A percentile compares a stretch with the other conserved stretches of the same genome.
Conservation (phyloP, 371 early-diverging fungal species). For the Mucor indicus region DNA sequence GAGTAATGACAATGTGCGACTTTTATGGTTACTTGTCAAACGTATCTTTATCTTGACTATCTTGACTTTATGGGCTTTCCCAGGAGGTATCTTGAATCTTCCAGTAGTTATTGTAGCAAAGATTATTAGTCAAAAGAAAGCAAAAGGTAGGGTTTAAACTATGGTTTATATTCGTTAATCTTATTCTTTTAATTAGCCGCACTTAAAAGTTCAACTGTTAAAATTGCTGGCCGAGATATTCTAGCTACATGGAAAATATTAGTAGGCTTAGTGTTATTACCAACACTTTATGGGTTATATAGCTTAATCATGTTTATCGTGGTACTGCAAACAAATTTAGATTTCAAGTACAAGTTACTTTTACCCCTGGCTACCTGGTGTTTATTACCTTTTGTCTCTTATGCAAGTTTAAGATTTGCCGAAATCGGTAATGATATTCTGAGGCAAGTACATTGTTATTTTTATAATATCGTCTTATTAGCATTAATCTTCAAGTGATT, state of each 20-base stretch:
- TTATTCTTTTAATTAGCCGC: constrained; percentile 57
- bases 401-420: constrained; percentile 78
- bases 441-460: constrained; percentile 45
- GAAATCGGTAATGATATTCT: constrained; percentile 85
- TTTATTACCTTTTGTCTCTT: constrained; percentile 67
- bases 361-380: constrained; percentile 50
- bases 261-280: constrained; percentile 71
- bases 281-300: constrained; percentile 71
- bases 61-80: constrained; percentile 70
- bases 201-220: constrained; percentile 81
- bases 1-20: constrained; percentile 48
- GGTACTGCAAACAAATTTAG: constrained; percentile 31
- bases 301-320: constrained; percentile 50
- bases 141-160: constrained; percentile 50
- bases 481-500: too few species aligned
- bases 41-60: constrained; percentile 63
- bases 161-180: neutral
- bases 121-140: constrained; percentile 71
- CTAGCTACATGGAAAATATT: constrained; percentile 93
- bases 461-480: too few species aligned
- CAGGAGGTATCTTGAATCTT: constrained; percentile 75
- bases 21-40: constrained; percentile 53
- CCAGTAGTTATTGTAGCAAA: constrained; percentile 72
- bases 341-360: constrained; percentile 24
- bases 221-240: constrained; percentile 90